Percentiles rank a stretch among this genome's conserved stretches.
Evolutionary conservation across 148 eudicot species (phyloP).

Genomic region (Diospyros kaki): DNA sequence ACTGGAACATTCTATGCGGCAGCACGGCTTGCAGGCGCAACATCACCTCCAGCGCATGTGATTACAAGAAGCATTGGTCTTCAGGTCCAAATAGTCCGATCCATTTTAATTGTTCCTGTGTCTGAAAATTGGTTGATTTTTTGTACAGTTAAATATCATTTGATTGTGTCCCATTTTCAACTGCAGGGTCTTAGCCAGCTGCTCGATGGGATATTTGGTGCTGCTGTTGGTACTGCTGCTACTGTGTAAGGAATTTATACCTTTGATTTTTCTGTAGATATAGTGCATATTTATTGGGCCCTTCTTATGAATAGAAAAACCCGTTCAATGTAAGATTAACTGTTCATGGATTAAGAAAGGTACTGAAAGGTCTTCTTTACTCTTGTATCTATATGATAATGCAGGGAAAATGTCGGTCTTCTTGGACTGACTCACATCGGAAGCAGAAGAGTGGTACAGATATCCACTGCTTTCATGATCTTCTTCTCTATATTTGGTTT

Average conservation of each 20-base stretch:
- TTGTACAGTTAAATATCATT: not conserved
- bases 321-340: not conserved
- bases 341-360: not conserved
- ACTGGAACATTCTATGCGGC: conserved; percentile 89
- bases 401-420: conserved; percentile 95
- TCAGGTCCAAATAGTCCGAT: conserved; percentile 47
- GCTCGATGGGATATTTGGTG: conserved; percentile 85
- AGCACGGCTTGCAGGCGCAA: conserved; percentile 87
- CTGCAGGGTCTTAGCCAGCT: conserved; percentile 83
- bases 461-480: conserved; percentile 88
- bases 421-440: conserved; percentile 90
- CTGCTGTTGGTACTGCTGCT: conserved; percentile 76
- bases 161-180: not conserved
- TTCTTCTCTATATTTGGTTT: conserved; percentile 91
- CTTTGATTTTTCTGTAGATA: not conserved
- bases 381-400: conserved; percentile 7
- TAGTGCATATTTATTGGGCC: not conserved
- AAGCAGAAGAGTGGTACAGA: conserved; percentile 94
- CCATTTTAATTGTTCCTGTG: not conserved
- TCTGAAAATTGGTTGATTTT: not conserved
- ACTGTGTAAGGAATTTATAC: conserved; percentile 64
- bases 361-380: not conserved
- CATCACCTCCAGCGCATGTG: conserved; percentile 86
- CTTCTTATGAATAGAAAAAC: not conserved
- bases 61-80: conserved; percentile 87